Evolutionary conservation across 192 early-diverging fungal genomes (phyloP).

Genomic region (Umbelopsis vinacea): DNA sequence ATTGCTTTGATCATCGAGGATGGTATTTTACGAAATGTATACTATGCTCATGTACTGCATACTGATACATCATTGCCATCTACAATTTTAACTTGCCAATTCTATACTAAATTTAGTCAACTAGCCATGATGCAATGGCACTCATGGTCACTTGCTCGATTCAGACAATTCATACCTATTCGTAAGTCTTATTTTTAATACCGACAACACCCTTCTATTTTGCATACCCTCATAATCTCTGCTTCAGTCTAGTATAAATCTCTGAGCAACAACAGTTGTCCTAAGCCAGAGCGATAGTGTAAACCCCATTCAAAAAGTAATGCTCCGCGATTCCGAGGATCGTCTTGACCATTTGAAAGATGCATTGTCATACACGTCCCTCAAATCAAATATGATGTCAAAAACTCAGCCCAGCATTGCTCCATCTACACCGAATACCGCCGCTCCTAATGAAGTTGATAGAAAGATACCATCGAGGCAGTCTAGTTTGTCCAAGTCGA

Average conservation of each 20-base stretch:
- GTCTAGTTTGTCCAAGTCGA: not conserved
- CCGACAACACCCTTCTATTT: not conserved
- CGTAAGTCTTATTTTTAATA: not conserved
- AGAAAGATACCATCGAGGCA: not conserved
- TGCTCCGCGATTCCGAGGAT: not conserved
- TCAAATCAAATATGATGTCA: not conserved
- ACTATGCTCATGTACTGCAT: no score
- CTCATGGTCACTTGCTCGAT: constrained; percentile 18
- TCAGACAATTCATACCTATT: not conserved
- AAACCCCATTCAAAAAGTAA: not conserved
- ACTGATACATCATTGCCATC: no score
- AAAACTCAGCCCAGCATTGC: not conserved
- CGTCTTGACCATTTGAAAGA: not conserved
- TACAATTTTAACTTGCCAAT: no score
- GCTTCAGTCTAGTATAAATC: not conserved
- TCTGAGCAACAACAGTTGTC: constrained; percentile 6
- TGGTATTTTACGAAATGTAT: no score
- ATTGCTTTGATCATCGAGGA: no score
- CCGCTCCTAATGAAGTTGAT: constrained; percentile 5
- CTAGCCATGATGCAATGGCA: constrained; percentile 18
- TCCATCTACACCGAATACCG: not conserved
- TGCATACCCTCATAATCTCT: not conserved
- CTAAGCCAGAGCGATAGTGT: not conserved
- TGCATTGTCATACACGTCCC: not conserved
- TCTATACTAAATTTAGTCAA: not conserved